Base-by-base conservation (phyloP, 768 basidiomycete species). In the Boletus rex-veris region DNA sequence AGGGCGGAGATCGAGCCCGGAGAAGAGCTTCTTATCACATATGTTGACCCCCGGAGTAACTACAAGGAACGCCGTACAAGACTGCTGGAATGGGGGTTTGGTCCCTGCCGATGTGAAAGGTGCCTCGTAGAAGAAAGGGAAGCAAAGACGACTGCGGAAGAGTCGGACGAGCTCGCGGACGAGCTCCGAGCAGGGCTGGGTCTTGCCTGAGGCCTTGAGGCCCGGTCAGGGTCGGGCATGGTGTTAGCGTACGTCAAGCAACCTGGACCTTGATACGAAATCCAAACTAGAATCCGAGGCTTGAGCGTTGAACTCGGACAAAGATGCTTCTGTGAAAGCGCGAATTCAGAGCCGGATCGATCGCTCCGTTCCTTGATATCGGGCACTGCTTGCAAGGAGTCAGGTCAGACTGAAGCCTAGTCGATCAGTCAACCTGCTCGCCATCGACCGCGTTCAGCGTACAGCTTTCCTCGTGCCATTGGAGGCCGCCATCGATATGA, bases 81-180 rank as follows among this genome's bases (percentile, higher is more conserved):
- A 58, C 64, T 92, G 40, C 68, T 79, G 54, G 84, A 80, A 33
- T 92, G 90, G 90, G 88, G 88, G 3, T 90, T 91, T 59, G 88
- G 78, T 2, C 62, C 74, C 47, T 95, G 93, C 62, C 59, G 55
- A 11, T 95, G 93, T 65, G 72, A 71, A 54, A 75, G 86, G 26
- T 96, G 93, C 67, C 59, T 78, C 11, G 71, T 75, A 45, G 92
- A 94, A 67, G 77, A 73, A 58, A 65, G 61, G 48, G 74, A 68
- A 26, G 54, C 52, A 4, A 61, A 45, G 12, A 44, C 31, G 31
- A 36, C 54, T 2, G 30, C 16, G 0, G 50, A 37, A 5, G 58
- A 58, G 30, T 63, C 75, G 56, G 75, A 75, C 30, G 80, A 81
- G 59, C 64, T 88, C 44, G 85, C 77, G 55, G 74, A 70, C 49